Percentiles rank a stretch among this genome's conserved stretches.
Evolutionary conservation across 768 basidiomycete genomes (phyloP).

Genomic region (Leccinum pellstonianum): DNA sequence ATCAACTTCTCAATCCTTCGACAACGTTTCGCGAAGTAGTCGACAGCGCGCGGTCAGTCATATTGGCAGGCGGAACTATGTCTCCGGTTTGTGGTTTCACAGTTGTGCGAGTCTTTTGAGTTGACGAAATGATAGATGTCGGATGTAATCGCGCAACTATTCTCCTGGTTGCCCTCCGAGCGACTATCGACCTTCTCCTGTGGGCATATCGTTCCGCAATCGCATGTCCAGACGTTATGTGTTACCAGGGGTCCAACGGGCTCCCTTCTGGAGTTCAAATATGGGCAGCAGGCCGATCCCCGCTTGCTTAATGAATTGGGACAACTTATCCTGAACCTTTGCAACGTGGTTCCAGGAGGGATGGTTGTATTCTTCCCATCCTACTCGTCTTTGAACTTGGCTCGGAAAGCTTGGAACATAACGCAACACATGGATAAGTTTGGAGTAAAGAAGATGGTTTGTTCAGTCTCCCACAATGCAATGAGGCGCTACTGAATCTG

Average conservation of each 20-base stretch:
- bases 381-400: constrained; percentile 73
- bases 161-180: constrained; percentile 58
- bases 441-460: constrained; percentile 69
- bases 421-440: constrained; percentile 64
- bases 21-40: constrained; percentile 84
- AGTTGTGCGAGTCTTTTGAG: background rate
- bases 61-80: constrained; percentile 97
- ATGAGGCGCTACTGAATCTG: background rate
- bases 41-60: constrained; percentile 75
- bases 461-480: constrained; percentile 8
- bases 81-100: constrained; percentile 69
- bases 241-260: constrained; percentile 75
- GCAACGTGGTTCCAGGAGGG: constrained; percentile 76
- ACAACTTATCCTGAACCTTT: constrained; percentile 76
- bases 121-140: constrained; percentile 56
- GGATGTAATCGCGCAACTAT: constrained; percentile 82
- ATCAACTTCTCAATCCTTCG: constrained; percentile 90
- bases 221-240: constrained; percentile 75
- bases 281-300: constrained; percentile 64
- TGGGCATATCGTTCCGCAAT: constrained; percentile 83
- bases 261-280: constrained; percentile 77
- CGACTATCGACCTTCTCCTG: constrained; percentile 83
- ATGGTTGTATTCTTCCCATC: constrained; percentile 95
- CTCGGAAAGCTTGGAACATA: constrained; percentile 64
- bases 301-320: constrained; percentile 78